phyloP scores from a whole-genome alignment of 2,329 filamentous ascomycete genomes.

The Phyllosticta paracitricarpa region DNA sequence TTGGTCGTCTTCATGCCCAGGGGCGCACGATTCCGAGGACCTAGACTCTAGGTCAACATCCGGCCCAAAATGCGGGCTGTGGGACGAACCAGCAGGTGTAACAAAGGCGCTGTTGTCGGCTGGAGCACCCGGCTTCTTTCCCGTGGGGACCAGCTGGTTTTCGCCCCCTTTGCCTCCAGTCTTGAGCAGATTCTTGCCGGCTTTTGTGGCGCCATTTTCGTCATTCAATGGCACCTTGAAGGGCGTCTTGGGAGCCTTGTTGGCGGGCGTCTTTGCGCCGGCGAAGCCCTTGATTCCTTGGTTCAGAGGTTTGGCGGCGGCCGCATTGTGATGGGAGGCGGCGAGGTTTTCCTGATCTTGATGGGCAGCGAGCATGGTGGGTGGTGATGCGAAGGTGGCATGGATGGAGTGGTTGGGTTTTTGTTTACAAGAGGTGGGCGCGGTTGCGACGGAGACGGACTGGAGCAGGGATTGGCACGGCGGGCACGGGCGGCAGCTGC shows the following conservation, averaged over 20 bases:
- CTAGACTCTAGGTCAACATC: constrained; percentile 26
- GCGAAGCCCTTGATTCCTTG: constrained; percentile 49
- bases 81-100: constrained; percentile 62
- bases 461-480: not conserved
- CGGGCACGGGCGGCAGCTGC: not conserved
- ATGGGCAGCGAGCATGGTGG: constrained; percentile 58
- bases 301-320: constrained; percentile 61
- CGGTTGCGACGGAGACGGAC: not conserved
- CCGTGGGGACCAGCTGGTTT: constrained; percentile 40
- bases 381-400: constrained; percentile 12
- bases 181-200: constrained; percentile 50
- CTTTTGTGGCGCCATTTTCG: constrained; percentile 64
- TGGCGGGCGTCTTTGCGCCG: constrained; percentile 68
- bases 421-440: not conserved
- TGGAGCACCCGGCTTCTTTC: constrained; percentile 39
- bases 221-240: constrained; percentile 70
- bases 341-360: constrained; percentile 84
- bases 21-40: constrained; percentile 63
- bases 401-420: constrained; percentile 19
- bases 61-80: not conserved
- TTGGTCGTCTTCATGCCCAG: constrained; percentile 95
- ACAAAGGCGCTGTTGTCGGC: constrained; percentile 56
- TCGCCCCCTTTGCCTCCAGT: constrained; percentile 48
- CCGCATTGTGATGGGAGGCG: constrained; percentile 60
- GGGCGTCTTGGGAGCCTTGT: constrained; percentile 71